Evolutionary conservation across 805 yeast genomes (phyloP), one percentile per base, ranked within the genome.

Genomic region (Grigorovia transvaalensis): DNA sequence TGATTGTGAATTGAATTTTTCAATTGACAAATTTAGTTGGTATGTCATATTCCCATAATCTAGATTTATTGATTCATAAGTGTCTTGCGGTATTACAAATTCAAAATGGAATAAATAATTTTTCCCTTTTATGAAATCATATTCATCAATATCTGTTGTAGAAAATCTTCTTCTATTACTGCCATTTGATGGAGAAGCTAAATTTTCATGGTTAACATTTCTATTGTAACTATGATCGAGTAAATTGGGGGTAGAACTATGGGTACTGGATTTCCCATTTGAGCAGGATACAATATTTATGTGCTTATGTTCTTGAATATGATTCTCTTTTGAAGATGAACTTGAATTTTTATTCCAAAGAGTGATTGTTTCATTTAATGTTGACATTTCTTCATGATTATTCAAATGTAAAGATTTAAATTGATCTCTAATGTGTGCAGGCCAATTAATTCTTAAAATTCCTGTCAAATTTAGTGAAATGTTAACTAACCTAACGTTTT

Each of bases 91-190:
- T 40, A 93, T 74, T 5, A 95, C 84, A 51, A 88, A 86, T 66
- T 93, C 98, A 65, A 91, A 91, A 55, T 85, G 85, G 71, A 90
- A 91, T 48, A 88, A 76, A 62, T 93, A 91, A 60, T 88, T 96
- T 17, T 97, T 97, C 0, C 93, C 87, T 15, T 76, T 72, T 59
- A 89, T 88, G 2, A 70, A 66, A 49, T 60, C 63, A 17, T 35
- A 50, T 13, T 30, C 13, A 20, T 43, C 19, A 7, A 29, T 18
- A 4, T 40, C 45, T n/a, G 43, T 40, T 2, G 30, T 44, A 11
- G 42, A 48, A 19, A 42, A n/a, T 48, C 45, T 30, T 41, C 45
- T 42, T 20, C 15, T 33, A 33, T 11, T 11, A 33, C 38, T 11
- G 15, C 15, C 15, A 13, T 11, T 33, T 33, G 15, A 33, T 13